Base-by-base conservation (phyloP, 495 filamentous ascomycete species). In the Apodospora peruviana region DNA sequence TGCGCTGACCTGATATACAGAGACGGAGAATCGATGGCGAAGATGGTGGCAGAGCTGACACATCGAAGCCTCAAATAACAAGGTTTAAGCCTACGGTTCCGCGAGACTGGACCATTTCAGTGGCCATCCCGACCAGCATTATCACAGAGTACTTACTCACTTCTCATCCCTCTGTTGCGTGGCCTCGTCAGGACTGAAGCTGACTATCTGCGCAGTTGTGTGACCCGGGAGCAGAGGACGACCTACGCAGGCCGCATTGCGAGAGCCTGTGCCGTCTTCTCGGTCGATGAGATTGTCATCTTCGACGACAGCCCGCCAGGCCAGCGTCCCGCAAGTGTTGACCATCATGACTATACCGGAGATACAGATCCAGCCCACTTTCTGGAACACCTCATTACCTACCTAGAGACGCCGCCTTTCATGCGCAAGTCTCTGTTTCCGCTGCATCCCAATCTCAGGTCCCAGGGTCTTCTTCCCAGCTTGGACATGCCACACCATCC, bases 401-500 rank as follows among this genome's bases (percentile, higher is more conserved):
- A 88, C 58, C 73, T 90, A 45, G 87, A 90, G 64, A 83, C 81
- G 2, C 86, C 87, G 11, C 85, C 85, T 1, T 79, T 88, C 64
- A 79, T 91, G 54, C 78, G 86, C 48, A 81, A 74, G 47, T 56
- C 65, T 0, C 71, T 91, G 4, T 87, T 90, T 45, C 79, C 81
- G 0, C 56, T 86, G n/a, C 85, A 90, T 54, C 78, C 84, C 0
- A 85, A 89, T 54, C 72, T 91, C 5, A 64, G 69, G 23, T 72
- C 66, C 0, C 84, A 84, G 20, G 87, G 84, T 8, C 65, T 77
- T 3, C 69, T 90, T 20, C 83, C 83, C 0, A 85, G 78, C 53
- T 59, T 90, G 21, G 86, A 89, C 56, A 85, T 90, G 72, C 87
- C 87, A 17, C 84, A 87, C 55, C 87, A 90, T 60, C 69, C 85